Conservation (phyloP, 2,329 filamentous ascomycete species). For the Cryphonectria nitschkei region DNA sequence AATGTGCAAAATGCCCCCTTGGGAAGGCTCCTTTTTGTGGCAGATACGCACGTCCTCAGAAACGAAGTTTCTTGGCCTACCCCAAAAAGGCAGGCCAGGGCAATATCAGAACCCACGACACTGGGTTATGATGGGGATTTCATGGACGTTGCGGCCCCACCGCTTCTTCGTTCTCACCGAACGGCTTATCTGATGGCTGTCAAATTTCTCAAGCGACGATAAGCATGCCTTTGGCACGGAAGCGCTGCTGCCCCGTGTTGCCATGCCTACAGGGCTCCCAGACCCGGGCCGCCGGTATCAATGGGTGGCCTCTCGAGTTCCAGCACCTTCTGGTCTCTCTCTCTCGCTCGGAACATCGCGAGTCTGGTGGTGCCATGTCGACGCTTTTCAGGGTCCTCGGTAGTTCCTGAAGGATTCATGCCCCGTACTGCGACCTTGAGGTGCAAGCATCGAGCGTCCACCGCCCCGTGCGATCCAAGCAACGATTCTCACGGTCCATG, state of each 20-base stretch:
- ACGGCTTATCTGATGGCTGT: slow-evolving; percentile 17
- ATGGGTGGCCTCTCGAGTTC: not conserved
- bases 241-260: slow-evolving; percentile 17
- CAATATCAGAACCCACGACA: slow-evolving; percentile 4
- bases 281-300: slow-evolving; percentile 14
- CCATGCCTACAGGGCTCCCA: slow-evolving; percentile 18
- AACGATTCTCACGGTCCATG: not conserved
- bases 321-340: slow-evolving; percentile 5
- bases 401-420: slow-evolving; percentile 19
- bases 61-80: no score
- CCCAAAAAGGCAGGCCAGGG: not conserved
- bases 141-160: slow-evolving; percentile 21
- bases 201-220: slow-evolving; percentile 9
- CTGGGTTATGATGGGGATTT: not conserved
- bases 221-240: slow-evolving; percentile 17
- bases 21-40: not conserved
- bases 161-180: slow-evolving; percentile 26
- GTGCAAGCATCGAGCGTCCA: slow-evolving; percentile 7
- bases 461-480: slow-evolving; percentile 17
- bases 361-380: slow-evolving; percentile 8
- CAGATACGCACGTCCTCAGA: not conserved
- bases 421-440: not conserved
- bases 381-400: slow-evolving; percentile 14
- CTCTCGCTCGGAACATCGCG: slow-evolving; percentile 18
- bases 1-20: not conserved